A percentile compares a stretch with the other conserved stretches of the same genome.
These are phyloP conservation scores for Wickerhamomyces tratensis DNA, from an alignment of 805 yeast species.

Conservation along the genomic window DNA sequence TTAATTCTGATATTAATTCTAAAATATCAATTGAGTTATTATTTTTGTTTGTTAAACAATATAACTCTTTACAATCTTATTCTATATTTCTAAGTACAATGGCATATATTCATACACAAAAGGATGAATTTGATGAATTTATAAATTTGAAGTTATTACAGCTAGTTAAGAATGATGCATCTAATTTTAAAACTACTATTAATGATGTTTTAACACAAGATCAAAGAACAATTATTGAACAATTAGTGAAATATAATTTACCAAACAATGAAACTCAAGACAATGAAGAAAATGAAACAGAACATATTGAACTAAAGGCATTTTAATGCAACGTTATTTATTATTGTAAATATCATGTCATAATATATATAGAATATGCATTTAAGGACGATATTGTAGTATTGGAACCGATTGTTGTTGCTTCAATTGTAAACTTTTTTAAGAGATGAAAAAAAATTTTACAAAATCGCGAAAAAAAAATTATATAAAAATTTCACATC, in stretches of 20 bases:
- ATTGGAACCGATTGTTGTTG: too few species aligned
- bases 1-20: slow-evolving; percentile 18
- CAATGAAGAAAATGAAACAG: slow-evolving; percentile 11
- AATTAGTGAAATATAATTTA: slow-evolving; percentile 27
- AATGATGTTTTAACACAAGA: slow-evolving; percentile 24
- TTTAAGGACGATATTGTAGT: too few species aligned
- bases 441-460: too few species aligned
- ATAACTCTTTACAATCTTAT: slow-evolving; percentile 11
- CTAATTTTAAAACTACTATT: slow-evolving; percentile 39
- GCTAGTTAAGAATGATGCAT: slow-evolving; percentile 34
- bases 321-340: too few species aligned
- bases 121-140: slow-evolving; percentile 23
- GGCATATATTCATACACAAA: slow-evolving; percentile 16
- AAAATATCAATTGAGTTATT: slow-evolving; percentile 23
- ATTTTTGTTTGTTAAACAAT: slow-evolving; percentile 8
- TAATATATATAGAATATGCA: too few species aligned
- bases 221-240: slow-evolving; percentile 33
- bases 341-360: too few species aligned
- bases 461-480: too few species aligned
- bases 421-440: too few species aligned
- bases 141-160: slow-evolving; percentile 37
- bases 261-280: slow-evolving; percentile 5
- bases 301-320: slow-evolving; percentile 41
- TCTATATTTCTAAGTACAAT: slow-evolving; percentile 28
- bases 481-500: too few species aligned